Evolutionary conservation across 164 flowering plant species (phyloP), one percentile per base, ranked within the genome.

Genomic region (Vitis rotundifolia): DNA sequence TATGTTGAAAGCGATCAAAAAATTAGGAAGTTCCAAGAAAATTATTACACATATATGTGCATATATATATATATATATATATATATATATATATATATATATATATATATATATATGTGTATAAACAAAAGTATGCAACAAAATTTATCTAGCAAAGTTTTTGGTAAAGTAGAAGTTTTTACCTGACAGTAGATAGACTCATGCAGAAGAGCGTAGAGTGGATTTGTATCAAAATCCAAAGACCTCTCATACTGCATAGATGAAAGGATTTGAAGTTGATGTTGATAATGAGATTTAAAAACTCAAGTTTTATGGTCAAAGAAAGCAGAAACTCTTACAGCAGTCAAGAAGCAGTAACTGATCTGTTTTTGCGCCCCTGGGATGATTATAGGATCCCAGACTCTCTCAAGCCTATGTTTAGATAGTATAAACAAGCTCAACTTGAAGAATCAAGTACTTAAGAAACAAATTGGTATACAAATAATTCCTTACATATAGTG

Each of bases 181-280:
- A 95, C 99, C 86, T 95, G 94, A 76, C 98, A 95, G 75, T 93
- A 95, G 68, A 95, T 91, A 57, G 94, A 68, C 73, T 95, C 98
- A 44, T 95, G 98, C 58, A 95, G 67, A 61, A 95, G 79, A 73
- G 96, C 98, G 80, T 86, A 93, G 44, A 95, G 89, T 54, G 99
- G 98, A 74, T 95, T 95, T 71, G 90, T 81, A 73, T 84, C 88
- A 67, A 87, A 90, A 60, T 61, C 59, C 73, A 83, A 64, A 87
- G 88, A 87, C 57, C 69, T 84, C 76, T 95, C 99, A 75, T 82
- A 84, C 99, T 93, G 97, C 84, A 89, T 5, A 77, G 26, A 64
- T 7, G 73, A 60, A 66, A 65, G 47, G 49, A 54, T n/a, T 67
- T 57, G 62, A 56, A 53, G 63, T 67, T 53, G 3, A 59, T 64